Evolutionary conservation across 2,329 filamentous ascomycete genomes (phyloP), one percentile per base, ranked within the genome.

Genomic region (Calonectria ilicicola): DNA sequence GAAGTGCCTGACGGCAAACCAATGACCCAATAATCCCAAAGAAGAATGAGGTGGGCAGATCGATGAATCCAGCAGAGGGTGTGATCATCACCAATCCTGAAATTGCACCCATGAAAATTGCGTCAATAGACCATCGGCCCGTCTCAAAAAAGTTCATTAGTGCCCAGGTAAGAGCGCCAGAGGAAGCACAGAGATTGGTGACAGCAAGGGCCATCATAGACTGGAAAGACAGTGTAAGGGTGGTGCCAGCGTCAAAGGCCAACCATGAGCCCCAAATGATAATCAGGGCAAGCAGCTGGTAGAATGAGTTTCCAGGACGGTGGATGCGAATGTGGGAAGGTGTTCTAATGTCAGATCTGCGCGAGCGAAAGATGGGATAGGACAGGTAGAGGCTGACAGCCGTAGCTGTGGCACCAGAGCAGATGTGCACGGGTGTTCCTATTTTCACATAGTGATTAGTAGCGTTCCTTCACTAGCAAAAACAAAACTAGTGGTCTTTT

Each of bases 51-150:
- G 87, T 88, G 0, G 84, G 83, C 80, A 88, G 82, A 58, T 88
- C 87, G 51, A 89, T 86, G 79, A 81, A 82, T 2, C 80, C 81
- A 3, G 87, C 87, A 1, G 86, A 82, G 0, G 87, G 87, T 0
- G 87, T 89, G 64, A 89, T 89, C 83, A 89, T 87, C 26, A 89
- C 87, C 5, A 89, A 81, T 0, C 87, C 87, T 0, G 87, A 82
- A n/a, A 89, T 87, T 1, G 87, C 87, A 12, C 88, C 87, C 83
- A 89, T 86, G 78, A 89, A 89, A 5, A 84, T 87, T 3, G 84
- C 84, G 72, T 89, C 87, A 10, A 89, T 76, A 21, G 86, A 87
- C 86, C 86, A 89, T 6, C 70, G 62, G 10, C 74, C 68, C 1
- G 74, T 75, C 27, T 75, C 74, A 46, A 65, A 74, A 53, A 42